Base-by-base conservation (phyloP, 164 flowering plant genomes). In the Nelumbo lutea region DNA sequence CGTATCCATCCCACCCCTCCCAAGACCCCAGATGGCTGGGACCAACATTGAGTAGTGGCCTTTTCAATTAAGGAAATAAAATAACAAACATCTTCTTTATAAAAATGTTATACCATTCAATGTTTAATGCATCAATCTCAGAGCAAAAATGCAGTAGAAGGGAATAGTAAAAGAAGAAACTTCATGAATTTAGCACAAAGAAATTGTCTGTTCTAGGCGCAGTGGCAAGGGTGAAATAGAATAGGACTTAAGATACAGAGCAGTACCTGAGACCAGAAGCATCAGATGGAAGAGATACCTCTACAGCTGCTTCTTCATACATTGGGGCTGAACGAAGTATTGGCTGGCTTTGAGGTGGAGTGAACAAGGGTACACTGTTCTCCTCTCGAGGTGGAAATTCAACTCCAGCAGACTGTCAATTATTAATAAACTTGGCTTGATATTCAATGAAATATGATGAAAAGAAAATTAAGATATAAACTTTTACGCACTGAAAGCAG, bases 281-380 rank as follows among this genome's bases (percentile, higher is more conserved):
- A 82, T 93, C 88, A 52, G 86, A 74, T 68, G 82, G 85, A 55
- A 89, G 85, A 61, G 98, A 89, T 40, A 93, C 94, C 75, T 82
- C 85, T 69, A 87, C 73, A 70, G 87, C 88, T 63, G 78, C 84
- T 62, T 86, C 93, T 60, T 84, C 88, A 73, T 79, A 84, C 40
- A 73, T 70, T 61, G 85, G 70, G 75, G 83, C 68, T 65, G 82
- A 67, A 50, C 77, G 80, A 56, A 76, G 63, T 43, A 87, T 71
- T 38, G 97, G 97, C 76, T 93, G 95, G 11, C 90, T 84, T 79
- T 88, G 97, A 41, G 96, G 95, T 59, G 99, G 99, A 66, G 93
- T 90, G 68, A 96, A 96, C 68, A 96, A 74, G 59, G 96, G 96
- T 10, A 82, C 92, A 74, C 74, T 70, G 72, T 83, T 81, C 74